Evolutionary conservation across 2,329 filamentous ascomycete genomes (phyloP).

Genomic region (Colletotrichum neosansevieriae): DNA sequence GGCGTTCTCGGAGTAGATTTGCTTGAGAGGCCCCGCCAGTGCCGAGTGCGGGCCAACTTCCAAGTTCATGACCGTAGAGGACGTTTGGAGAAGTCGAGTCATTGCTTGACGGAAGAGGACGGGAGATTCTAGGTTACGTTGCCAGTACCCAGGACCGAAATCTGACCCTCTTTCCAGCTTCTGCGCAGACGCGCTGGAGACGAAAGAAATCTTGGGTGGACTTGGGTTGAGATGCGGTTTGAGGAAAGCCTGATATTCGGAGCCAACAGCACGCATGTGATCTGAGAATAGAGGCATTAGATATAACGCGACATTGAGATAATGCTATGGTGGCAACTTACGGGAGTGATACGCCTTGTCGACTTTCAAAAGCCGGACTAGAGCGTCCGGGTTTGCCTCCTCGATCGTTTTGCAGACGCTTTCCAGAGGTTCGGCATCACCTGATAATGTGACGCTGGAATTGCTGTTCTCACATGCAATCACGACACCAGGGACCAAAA

Average conservation of each 20-base stretch:
- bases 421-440: conserved; percentile 42
- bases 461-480: conserved; percentile 41
- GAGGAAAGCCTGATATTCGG: conserved; percentile 27
- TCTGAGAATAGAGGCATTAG: neutral
- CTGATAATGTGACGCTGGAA: conserved; percentile 47
- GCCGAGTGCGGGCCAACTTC: conserved; percentile 41
- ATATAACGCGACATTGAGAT: neutral
- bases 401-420: conserved; percentile 46
- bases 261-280: conserved; percentile 35
- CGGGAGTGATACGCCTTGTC: neutral
- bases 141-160: conserved; percentile 36
- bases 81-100: conserved; percentile 25
- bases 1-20: conserved; percentile 62
- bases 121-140: conserved; percentile 38
- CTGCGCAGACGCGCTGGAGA: conserved; percentile 23
- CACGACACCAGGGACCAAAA: conserved; percentile 11
- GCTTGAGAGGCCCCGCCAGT: conserved; percentile 28
- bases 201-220: conserved; percentile 13
- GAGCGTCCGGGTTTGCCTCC: neutral
- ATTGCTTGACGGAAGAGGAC: conserved; percentile 39
- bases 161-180: conserved; percentile 6
- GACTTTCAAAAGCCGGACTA: conserved; percentile 17
- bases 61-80: conserved; percentile 42
- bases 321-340: neutral
- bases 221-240: conserved; percentile 8